Evolutionary conservation across 208 protist species (phyloP), one percentile per base, ranked within the genome.

Genomic region (Leishmania major): DNA sequence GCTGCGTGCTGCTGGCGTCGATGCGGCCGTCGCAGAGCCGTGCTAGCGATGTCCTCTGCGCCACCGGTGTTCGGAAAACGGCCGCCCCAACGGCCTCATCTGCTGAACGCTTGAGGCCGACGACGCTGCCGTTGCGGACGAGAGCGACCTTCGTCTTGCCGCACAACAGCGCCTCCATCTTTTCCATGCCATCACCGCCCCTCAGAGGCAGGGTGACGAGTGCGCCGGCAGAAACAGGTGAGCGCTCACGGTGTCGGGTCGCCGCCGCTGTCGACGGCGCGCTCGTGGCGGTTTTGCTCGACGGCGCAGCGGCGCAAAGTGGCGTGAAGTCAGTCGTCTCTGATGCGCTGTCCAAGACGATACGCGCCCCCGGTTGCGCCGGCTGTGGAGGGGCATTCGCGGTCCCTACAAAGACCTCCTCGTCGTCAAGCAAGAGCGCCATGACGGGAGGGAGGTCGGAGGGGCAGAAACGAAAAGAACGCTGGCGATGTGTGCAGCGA

Each of bases 401-500:
- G 6, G 37, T 47, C 67, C 0, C 19, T 7, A n/a, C 25, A 47
- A 8, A 47, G 11, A 72, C 67, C 40, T 72, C 73, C 35, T 49
- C 93, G 40, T 96, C 91, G 66, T 96, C 93, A 3, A 93, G 84
- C 7, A 94, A 77, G n/a, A 96, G 84, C 17, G 89, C 67, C 79
- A 86, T 85, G 64, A 82, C 67, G 37, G 59, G 57, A 22, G 51
- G 1, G 59, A 31, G 6, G 28, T 5, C 28, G 13, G 31, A 69
- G 3, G 77, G 19, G 6, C 37, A 59, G 37, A 62, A 37, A 37
- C 15, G 25, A 72, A 22, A 55, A 40, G 25, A 72, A 13, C 2
- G 40, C 40, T 69, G 13, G 10, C 15, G 15, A 40, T 69, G 62
- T 40, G 31, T 40, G 28, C 25, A 31, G 25, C 31, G 67, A 47